phyloP scores from a whole-genome alignment of 495 filamentous ascomycete species.

The Annulohypoxylon bovei region DNA sequence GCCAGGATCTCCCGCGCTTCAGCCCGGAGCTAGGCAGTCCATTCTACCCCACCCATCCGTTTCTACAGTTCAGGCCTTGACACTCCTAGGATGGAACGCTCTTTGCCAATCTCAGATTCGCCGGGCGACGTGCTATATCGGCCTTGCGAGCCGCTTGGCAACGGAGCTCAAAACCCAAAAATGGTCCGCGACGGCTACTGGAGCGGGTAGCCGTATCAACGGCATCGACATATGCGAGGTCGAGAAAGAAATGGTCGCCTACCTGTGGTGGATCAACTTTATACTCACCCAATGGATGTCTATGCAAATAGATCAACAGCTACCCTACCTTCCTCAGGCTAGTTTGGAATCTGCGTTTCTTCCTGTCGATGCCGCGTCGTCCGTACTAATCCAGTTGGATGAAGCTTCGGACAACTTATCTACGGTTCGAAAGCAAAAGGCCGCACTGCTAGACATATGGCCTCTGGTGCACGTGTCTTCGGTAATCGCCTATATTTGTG shows the following conservation, averaged over 20 bases:
- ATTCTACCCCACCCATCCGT: conserved; percentile 5
- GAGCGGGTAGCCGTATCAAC: conserved; percentile 5
- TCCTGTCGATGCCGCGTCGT: background rate
- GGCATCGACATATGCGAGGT: conserved; percentile 11
- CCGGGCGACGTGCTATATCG: conserved; percentile 6
- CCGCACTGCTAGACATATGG: conserved; percentile 7
- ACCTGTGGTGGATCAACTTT: conserved; percentile 11
- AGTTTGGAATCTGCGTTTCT: conserved; percentile 6
- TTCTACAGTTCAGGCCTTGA: conserved; percentile 6
- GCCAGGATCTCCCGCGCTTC: background rate
- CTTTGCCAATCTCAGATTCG: conserved; percentile 12
- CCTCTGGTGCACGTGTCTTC: conserved; percentile 3
- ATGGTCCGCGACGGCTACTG: background rate
- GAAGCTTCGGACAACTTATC: conserved; percentile 11
- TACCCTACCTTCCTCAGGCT: conserved; percentile 1
- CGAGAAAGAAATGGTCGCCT: conserved; percentile 8
- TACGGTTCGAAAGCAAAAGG: conserved; percentile 1
- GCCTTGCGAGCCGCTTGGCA: background rate
- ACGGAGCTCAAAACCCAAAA: conserved; percentile 7
- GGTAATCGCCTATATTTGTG: conserved; percentile 5
- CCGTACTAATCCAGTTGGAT: background rate
- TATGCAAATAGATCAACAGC: conserved; percentile 8
- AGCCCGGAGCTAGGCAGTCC: conserved; percentile 1
- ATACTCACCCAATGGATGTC: conserved; percentile 5
- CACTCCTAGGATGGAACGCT: conserved; percentile 8